Evolutionary conservation across 2,329 filamentous ascomycete genomes (phyloP), one percentile per base, ranked within the genome.

Genomic region (Claviceps pazoutovae): DNA sequence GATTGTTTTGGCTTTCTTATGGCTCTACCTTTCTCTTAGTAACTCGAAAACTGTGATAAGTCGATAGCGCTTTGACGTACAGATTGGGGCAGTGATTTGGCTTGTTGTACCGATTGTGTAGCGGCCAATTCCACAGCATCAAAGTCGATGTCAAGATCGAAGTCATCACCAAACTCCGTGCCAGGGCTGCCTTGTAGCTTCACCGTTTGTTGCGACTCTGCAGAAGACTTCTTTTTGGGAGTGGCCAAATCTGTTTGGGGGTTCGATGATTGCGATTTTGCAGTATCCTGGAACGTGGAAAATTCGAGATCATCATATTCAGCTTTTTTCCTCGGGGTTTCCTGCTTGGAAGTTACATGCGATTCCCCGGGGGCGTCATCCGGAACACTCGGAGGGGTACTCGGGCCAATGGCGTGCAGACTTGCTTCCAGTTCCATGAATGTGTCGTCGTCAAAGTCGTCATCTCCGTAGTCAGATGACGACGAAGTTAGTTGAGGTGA

Each of bases 91-190:
- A 59, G 55, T 37, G 52, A 50, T 46, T 56, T 53, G 43, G 55
- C 54, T 53, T 62, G 63, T 53, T 68, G 60, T 39, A 69, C 63
- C 58, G 82, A 80, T 69, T 93, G 83, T 48, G 84, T 88, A 46
- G 85, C 84, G 61, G 79, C 80, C 58, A 83, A 69, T 67, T 89
- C 84, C 57, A 82, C 82, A 55, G 84, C 82, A 59, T 91, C 87
- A 61, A 88, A 85, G 66, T 95, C 88, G 66, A 82, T 75, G 58
- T 80, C 88, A 68, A 88, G 86, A 53, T 79, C 84, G 58, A 77
- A 81, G 48, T 63, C 64, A 37, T 67, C 66, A 21, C 64, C 64
- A 58, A 70, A 63, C 26, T 70, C 66, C 51, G 68, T 62, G 49
- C 62, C 58, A 46, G 56, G 52, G 51, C 53, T 54, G 19, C 46